Evolutionary conservation across 768 basidiomycete species (phyloP).

Genomic region (Cyathus striatus): DNA sequence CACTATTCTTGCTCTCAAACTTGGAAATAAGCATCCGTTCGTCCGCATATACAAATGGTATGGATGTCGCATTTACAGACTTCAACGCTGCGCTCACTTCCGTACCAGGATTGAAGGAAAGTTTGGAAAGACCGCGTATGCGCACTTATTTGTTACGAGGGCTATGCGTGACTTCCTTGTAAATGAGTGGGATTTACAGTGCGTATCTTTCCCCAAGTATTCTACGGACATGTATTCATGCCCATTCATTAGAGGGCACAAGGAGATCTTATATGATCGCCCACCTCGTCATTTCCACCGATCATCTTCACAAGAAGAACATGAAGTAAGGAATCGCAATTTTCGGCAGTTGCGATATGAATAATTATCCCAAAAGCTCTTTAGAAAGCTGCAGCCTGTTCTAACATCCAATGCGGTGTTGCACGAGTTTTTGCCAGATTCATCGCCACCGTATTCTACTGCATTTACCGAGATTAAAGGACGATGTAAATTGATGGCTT

Average conservation of each 20-base stretch:
- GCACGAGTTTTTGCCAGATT: constrained; percentile 48
- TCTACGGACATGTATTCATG: background rate
- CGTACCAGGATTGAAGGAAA: constrained; percentile 68
- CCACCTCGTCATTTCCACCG: constrained; percentile 83
- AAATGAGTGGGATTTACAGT: constrained; percentile 75
- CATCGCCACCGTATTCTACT: constrained; percentile 51
- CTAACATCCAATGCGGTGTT: constrained; percentile 26
- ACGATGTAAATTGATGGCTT: constrained; percentile 4
- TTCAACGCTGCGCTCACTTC: constrained; percentile 31
- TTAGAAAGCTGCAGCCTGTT: constrained; percentile 38
- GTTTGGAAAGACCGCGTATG: constrained; percentile 80
- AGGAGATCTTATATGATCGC: constrained; percentile 80
- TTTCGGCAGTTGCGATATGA: background rate
- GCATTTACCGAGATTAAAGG: constrained; percentile 46
- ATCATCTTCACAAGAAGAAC: constrained; percentile 63
- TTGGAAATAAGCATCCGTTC: constrained; percentile 64
- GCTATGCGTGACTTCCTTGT: constrained; percentile 77
- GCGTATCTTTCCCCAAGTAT: constrained; percentile 19
- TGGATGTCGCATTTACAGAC: constrained; percentile 70
- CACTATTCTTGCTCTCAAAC: constrained; percentile 80
- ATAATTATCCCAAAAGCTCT: constrained; percentile 31
- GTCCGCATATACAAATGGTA: constrained; percentile 76
- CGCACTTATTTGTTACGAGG: constrained; percentile 89
- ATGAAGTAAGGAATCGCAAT: constrained; percentile 55
- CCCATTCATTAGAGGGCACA: constrained; percentile 54